Evolutionary conservation across 2,329 filamentous ascomycete genomes (phyloP).

Genomic region (Niveomyces coronatus): DNA sequence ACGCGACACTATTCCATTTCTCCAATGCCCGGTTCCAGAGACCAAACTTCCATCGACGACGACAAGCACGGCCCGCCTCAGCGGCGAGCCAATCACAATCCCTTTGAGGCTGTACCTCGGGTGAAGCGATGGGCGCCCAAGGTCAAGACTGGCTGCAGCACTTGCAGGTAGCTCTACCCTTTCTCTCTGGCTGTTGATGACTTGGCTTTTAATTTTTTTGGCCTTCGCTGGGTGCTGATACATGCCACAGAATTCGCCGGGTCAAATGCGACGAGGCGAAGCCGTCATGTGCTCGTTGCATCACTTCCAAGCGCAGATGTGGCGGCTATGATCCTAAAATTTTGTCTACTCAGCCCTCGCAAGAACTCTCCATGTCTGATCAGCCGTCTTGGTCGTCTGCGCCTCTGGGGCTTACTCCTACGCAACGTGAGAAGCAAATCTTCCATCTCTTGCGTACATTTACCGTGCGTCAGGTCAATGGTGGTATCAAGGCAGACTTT

Average conservation of each 20-base stretch:
- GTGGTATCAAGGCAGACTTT: slow-evolving; percentile 3
- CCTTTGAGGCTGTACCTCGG: slow-evolving; percentile 3
- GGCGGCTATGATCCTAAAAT: not conserved
- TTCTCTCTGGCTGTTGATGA: too few species aligned
- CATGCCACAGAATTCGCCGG: not conserved
- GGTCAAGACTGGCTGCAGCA: slow-evolving; percentile 4
- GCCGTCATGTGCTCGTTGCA: slow-evolving; percentile 3
- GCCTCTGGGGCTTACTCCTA: not conserved
- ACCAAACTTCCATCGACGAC: not conserved
- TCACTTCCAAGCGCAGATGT: slow-evolving; percentile 2
- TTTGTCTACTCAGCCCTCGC: not conserved
- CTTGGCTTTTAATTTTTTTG: too few species aligned
- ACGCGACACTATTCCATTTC: not conserved
- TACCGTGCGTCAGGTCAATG: slow-evolving; percentile 1
- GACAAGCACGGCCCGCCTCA: slow-evolving; percentile 5
- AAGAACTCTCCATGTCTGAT: not conserved
- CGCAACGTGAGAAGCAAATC: not conserved
- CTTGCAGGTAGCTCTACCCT: slow-evolving; percentile 1
- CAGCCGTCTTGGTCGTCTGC: slow-evolving; percentile 2
- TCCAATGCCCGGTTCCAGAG: not conserved
- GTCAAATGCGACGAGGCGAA: slow-evolving; percentile 8
- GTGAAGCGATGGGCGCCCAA: slow-evolving; percentile 8
- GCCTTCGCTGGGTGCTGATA: too few species aligned
- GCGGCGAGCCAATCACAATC: slow-evolving; percentile 3
- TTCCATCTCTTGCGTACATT: slow-evolving; percentile 1